Evolutionary conservation across 805 yeast species (phyloP).

Genomic region (Priceomyces haplophilus): DNA sequence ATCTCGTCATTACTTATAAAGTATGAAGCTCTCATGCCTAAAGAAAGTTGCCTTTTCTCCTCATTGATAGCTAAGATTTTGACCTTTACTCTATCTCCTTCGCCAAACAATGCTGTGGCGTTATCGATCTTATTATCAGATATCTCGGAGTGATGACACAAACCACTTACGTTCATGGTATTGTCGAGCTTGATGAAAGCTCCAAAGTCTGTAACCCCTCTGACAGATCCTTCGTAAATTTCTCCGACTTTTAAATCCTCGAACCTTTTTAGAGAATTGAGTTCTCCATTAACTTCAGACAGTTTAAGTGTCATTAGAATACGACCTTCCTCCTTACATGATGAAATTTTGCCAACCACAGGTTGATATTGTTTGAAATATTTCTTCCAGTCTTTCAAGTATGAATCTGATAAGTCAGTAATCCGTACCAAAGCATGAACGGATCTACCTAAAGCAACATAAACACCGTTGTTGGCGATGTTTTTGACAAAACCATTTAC

Average conservation of each 20-base stretch:
- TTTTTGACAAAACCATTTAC: conserved; percentile 80
- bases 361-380: conserved; percentile 66
- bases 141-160: conserved; percentile 83
- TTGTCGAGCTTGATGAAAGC: conserved; percentile 82
- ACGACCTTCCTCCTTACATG: conserved; percentile 58
- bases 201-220: conserved; percentile 81
- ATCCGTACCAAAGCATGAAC: conserved; percentile 79
- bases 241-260: conserved; percentile 70
- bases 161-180: conserved; percentile 72
- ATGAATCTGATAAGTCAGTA: conserved; percentile 76
- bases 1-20: conserved; percentile 44
- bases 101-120: conserved; percentile 65
- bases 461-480: conserved; percentile 72
- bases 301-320: conserved; percentile 78
- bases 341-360: conserved; percentile 69
- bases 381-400: conserved; percentile 84
- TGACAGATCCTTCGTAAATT: conserved; percentile 72
- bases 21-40: conserved; percentile 94
- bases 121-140: conserved; percentile 66
- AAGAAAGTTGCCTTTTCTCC: conserved; percentile 70
- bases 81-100: conserved; percentile 89
- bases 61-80: conserved; percentile 62
- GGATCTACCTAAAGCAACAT: conserved; percentile 68
- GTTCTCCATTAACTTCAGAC: conserved; percentile 71
- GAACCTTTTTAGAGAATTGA: conserved; percentile 54